Base-by-base conservation (phyloP, 164 flowering plant genomes). In the Tetracentron sinense region DNA sequence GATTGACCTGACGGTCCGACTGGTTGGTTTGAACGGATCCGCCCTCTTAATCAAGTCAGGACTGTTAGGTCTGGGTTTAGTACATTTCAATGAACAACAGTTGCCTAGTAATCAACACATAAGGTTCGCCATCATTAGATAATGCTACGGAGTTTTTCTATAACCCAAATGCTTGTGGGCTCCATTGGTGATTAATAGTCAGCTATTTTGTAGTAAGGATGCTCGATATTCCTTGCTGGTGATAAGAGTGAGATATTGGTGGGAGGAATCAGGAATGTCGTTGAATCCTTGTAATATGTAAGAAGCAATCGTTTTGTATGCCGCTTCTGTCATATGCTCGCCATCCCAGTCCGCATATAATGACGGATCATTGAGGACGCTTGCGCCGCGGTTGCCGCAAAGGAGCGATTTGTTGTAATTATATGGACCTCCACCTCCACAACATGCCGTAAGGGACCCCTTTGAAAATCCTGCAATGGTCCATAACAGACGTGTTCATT, bases 281-380 rank as follows among this genome's bases (percentile, higher is more conserved):
- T 58, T 73, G 15, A 69, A 62, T 16, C 72, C 77, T 28, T 70
- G 20, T 19, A 75, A 0, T 16, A 82, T 21, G 30, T 58, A 74
- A 7, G 35, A 25, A 11, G 80, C 60, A 2, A 78, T 77, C 53
- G 1, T 60, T 60, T 51, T 57, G 23, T 78, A 76, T 2, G 76
- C 74, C 1, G 78, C 78, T 59, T 78, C 84, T 3, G 82, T 74
- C 2, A 69, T 29, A 46, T 78, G 82, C 0, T 72, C 1, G 5
- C 84, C 82, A 38, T 81, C 80, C 82, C 84, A 78, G 55, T 50
- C 55, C 7, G 63, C 61, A 60, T 66, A 78, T 4, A 21, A 21
- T 3, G 75, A 72, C 16, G 78, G 78, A 12, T 74, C 55, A n/a
- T 62, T 55, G 17, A 75, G 72, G 6, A 25, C 38, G 12, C 0